phyloP scores from a whole-genome alignment of 441 rosid genomes.

The Codiaeum variegatum region DNA sequence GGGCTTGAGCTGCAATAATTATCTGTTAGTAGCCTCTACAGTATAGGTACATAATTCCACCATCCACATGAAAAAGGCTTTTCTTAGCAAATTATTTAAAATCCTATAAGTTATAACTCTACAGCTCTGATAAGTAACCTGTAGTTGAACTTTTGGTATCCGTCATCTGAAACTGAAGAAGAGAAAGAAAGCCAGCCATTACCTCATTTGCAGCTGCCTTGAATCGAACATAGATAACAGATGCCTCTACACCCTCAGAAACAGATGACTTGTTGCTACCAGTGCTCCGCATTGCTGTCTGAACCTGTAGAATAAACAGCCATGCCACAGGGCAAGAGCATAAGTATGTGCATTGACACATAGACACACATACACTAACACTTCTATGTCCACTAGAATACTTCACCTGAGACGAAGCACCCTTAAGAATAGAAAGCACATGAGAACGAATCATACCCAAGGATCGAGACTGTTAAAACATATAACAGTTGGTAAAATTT shows the following conservation, averaged over 20 bases:
- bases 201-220: conserved; percentile 98
- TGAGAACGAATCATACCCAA: conserved; percentile 89
- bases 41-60: not conserved
- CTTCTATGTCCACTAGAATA: conserved; percentile 21
- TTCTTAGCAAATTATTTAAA: not conserved
- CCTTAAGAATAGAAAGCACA: conserved; percentile 80
- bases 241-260: conserved; percentile 96
- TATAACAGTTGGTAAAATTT: conserved; percentile 15
- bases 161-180: conserved; percentile 15
- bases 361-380: not conserved
- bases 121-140: not conserved
- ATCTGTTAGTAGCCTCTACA: conserved; percentile 17
- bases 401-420: conserved; percentile 83
- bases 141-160: not conserved
- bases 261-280: conserved; percentile 66
- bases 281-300: conserved; percentile 67
- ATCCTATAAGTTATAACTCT: not conserved
- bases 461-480: conserved; percentile 77
- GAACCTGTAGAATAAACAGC: conserved; percentile 52
- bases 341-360: not conserved
- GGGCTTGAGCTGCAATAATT: conserved; percentile 75
- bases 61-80: conserved; percentile 1
- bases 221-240: conserved; percentile 88
- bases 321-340: conserved; percentile 15
- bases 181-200: conserved; percentile 10